Evolutionary conservation across 306 rosid genomes (phyloP), one percentile per base, ranked within the genome.

Genomic region (Corylus avellana): DNA sequence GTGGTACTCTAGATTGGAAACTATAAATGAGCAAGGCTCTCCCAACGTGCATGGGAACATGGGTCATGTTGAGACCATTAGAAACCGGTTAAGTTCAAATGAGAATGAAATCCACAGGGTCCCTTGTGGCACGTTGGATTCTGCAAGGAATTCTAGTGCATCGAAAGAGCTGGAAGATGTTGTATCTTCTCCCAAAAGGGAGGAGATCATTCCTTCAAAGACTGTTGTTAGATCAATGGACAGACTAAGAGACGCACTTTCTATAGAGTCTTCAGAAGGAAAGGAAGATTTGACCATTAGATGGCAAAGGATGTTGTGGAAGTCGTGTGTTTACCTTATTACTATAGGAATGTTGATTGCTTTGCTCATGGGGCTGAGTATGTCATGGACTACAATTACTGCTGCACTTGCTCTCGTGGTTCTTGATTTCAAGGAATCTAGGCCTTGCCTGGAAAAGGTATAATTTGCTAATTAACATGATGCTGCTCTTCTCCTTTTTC

Each of bases 311-410:
- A 0, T 79, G 48, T 12, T 88, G 7, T 91, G 97, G 99, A 95
- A 95, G 75, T 58, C 75, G 20, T 84, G 89, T 77, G 96, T 95
- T 74, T 92, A 91, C 62, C 72, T 78, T 16, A 80, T 93, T 78
- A 95, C 98, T 8, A 6, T 90, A 25, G 99, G 99, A 48, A 93
- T 95, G 98, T 56, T 95, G 74, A 29, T 88, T 77, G 92, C 93
- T 12, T 75, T 95, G 88, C 93, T 93, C 81, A 44, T 90, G 73
- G 99, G 99, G 12, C 75, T 91, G 79, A 81, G 90, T 66, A 90
- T 95, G 98, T 95, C 99, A n/a, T 95, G 99, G 98, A 80, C 88
- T 63, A 91, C 96, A 27, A 88, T 95, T 72, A 77, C 97, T 51
- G 94, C 99, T 18, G 94, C 99, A 12, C 87, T 95, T 44, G 93